A percentile compares a stretch with the other conserved stretches of the same genome.
These are phyloP conservation scores for Ophiorrhiza pumila DNA, from an alignment of 257 asterid species.

Conservation along the genomic window DNA sequence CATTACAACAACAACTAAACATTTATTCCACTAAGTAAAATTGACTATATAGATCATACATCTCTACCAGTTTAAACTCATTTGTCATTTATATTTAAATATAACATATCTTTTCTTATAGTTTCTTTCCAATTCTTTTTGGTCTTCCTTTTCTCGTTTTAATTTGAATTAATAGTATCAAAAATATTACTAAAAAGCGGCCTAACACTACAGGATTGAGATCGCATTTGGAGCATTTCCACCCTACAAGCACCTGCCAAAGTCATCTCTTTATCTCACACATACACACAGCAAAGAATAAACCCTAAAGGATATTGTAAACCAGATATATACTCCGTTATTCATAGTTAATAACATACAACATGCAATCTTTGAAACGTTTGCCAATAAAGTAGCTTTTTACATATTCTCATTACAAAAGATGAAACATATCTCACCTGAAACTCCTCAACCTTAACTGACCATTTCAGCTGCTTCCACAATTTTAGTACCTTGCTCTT, in stretches of 20 bases:
- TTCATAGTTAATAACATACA: not conserved
- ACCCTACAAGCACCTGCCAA: not conserved
- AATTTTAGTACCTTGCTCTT: constrained; percentile 44
- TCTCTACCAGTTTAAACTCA: not conserved
- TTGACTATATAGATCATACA: not conserved
- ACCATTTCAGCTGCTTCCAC: constrained; percentile 57
- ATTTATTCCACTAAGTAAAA: not conserved
- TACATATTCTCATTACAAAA: constrained; percentile 25
- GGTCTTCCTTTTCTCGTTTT: too few relatives aligned
- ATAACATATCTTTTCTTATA: too few relatives aligned
- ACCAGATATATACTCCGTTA: not conserved
- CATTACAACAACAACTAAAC: too few relatives aligned
- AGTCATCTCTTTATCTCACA: not conserved
- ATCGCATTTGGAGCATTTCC: not conserved
- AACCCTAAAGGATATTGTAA: not conserved
- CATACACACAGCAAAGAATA: not conserved
- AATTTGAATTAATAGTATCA: too few relatives aligned
- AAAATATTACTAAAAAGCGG: not conserved
- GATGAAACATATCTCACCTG: constrained; percentile 58
- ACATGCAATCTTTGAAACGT: not conserved
- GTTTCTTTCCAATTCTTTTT: too few relatives aligned
- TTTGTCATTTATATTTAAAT: too few relatives aligned
- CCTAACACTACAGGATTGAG: not conserved
- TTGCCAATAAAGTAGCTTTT: constrained; percentile 18
- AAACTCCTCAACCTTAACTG: constrained; percentile 50